Evolutionary conservation across 2,329 filamentous ascomycete species (phyloP), one percentile per base, ranked within the genome.

Genomic region (Diaporthe eres): DNA sequence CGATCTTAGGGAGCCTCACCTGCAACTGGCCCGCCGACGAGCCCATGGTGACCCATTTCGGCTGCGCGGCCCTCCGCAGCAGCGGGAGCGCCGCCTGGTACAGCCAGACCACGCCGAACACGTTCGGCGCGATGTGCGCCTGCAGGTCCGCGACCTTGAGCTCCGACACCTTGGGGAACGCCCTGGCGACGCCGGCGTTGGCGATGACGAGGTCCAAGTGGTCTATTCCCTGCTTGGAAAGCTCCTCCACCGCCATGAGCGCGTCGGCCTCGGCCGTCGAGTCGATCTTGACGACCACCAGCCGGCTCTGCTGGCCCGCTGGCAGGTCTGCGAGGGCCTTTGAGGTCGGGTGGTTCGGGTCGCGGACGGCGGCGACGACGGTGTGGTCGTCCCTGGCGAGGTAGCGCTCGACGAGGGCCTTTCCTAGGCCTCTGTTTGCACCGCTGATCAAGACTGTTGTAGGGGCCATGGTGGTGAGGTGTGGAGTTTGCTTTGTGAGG

Each of bases 171-270:
- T 79, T 77, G 0, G 83, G 83, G 51, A 79, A 85, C 22, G 78
- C 68, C 5, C 81, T 80, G 6, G 79, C 79, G 15, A 88, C 85
- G 17, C 85, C 89, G 0, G 89, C 88, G 78, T 90, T 91, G 60
- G 88, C 86, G 71, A 91, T 86, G 2, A 91, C 84, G 8, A 89
- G 79, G 76, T 91, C 88, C 3, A 90, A 79, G 34, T 83, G 80
- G 6, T 80, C 78, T 77, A 90, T 85, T 4, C 82, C 82, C 19
- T 83, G 76, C 3, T 71, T 39, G 1, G 81, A 77, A 0, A 87
- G 80, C 3, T 80, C 77, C 37, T 81, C 70, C 1, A 85, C 80
- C 2, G 85, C 85, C 19, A 78, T 78, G 15, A 77, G 79, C 1
- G 85, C 78, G 72, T 86, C 84, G 1, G 79, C 77, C 10, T 82